Base-by-base conservation (phyloP, 176 grass and related monocot species). In the Secale cereale region DNA sequence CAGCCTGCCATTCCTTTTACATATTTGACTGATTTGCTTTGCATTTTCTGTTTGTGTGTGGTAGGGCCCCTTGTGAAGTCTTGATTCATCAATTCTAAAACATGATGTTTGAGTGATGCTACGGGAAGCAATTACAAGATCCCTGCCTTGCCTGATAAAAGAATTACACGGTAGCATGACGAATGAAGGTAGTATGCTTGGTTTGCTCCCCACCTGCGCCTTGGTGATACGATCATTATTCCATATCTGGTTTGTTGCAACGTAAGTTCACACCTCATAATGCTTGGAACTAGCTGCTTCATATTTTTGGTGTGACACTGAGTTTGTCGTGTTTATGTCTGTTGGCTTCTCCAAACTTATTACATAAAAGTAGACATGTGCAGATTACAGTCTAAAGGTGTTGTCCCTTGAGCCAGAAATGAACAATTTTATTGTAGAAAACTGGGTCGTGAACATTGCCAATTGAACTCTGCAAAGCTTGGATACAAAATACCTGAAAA, bases 161-260 rank as follows among this genome's bases (percentile, higher is more conserved):
- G 92, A 97, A 80, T 74, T 97, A 20, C 82, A 86, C 82, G 39
- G 68, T 87, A 74, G 70, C 83, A 82, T 94, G 95, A 89, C 88
- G 89, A 72, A 30, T 31, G 16, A 61, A 90, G 25, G 26, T 97
- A 83, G 82, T 90, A 88, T 85, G 87, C 56, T 64, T 94, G 70
- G 81, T 90, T 90, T 91, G 81, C 79, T 94, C 90, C 76, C 89
- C 90, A 71, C 88, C 27, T 61, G 72, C 91, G 43, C 86, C 78
- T 85, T 94, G 71, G 88, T 93, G 59, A 86, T 79, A 81, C 85
- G 89, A 68, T 78, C 88, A 40, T 54, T 85, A 37, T 71, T 94
- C 40, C 90, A 91, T 83, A 76, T 70, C 41, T 94, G 90, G 95
- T 90, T 97, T 88, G 70, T 97, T 86, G 36, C 45, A 23, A 94